Conservation (phyloP, 2,329 filamentous ascomycete genomes). For the Exophiala spinifera region DNA sequence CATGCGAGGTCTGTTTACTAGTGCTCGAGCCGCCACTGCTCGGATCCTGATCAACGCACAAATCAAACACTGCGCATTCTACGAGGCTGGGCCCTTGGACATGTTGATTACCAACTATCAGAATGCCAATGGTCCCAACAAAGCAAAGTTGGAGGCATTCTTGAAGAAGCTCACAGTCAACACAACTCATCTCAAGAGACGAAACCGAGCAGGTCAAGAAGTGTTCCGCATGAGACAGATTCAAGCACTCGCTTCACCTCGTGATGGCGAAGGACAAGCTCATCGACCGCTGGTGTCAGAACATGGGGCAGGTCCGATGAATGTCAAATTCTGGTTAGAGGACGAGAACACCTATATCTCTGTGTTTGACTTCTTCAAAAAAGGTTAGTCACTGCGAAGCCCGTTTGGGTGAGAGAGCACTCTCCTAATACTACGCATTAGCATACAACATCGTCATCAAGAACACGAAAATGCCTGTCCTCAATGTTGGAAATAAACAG, state of each 20-base stretch:
- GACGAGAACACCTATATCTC: slow-evolving; percentile 45
- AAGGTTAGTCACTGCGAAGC: slow-evolving; percentile 22
- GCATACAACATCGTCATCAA: slow-evolving; percentile 35
- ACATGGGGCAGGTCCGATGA: slow-evolving; percentile 48
- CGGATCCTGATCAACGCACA: slow-evolving; percentile 62
- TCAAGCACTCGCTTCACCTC: not conserved
- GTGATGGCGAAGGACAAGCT: slow-evolving; percentile 9
- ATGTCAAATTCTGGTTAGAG: slow-evolving; percentile 56
- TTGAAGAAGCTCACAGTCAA: slow-evolving; percentile 43
- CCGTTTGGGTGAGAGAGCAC: slow-evolving; percentile 34
- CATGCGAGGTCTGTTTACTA: slow-evolving; percentile 60
- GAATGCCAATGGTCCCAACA: slow-evolving; percentile 24
- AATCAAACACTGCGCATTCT: slow-evolving; percentile 59
- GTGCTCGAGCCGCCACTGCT: slow-evolving; percentile 56
- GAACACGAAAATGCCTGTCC: slow-evolving; percentile 51
- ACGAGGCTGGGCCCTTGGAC: slow-evolving; percentile 46
- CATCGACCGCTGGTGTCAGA: slow-evolving; percentile 38
- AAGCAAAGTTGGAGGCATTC: slow-evolving; percentile 33
- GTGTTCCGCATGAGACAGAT: not conserved
- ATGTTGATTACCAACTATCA: slow-evolving; percentile 37
- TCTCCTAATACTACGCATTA: not conserved
- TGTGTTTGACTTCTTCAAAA: slow-evolving; percentile 52
- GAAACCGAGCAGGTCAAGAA: not conserved
- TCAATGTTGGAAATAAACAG: slow-evolving; percentile 61
- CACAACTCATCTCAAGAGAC: slow-evolving; percentile 36